Base-by-base conservation (phyloP, 179 eudicot genomes). In the Vitellaria paradoxa region DNA sequence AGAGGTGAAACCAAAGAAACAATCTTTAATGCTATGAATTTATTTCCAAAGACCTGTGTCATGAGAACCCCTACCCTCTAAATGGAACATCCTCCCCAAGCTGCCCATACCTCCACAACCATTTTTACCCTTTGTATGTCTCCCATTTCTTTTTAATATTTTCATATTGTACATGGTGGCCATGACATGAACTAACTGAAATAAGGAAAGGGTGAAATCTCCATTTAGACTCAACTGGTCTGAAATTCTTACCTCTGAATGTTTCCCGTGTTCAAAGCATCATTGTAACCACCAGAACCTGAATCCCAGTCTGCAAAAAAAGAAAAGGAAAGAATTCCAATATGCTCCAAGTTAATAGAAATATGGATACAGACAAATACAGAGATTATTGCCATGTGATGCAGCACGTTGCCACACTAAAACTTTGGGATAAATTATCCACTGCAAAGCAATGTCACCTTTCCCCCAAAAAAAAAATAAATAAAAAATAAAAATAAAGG, bases 221-320 rank as follows among this genome's bases (percentile, higher is more conserved):
- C 65, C 13, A 55, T 46, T 14, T 18, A 45, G 40, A 74, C 1
- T 6, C 26, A 46, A 14, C 57, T 12, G 30, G 55, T 26, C 59
- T 49, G 26, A 69, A 71, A 87, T 59, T 70, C 74, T 81, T 56
- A 93, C 98, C 98, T 90, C 72, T 81, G 93, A 42, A 81, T 78
- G 71, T 78, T 88, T 71, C 90, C 93, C 2, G 87, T 70, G 74
- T 77, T 84, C 63, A 87, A 79, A 78, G 88, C 82, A 85, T 93
- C 95, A 21, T 83, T 81, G 70, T 83, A 90, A 80, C 87, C 91
- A 81, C 92, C 96, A 72, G 90, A 97, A 46, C 89, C 92, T 30
- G 93, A 79, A 59, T 90, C 97, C 99, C 98, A 95, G 73, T 91
- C 99, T 93, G 86, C 72, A 84, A 68, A 66, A 66, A 10, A 4